Percentiles rank a stretch among this genome's conserved stretches.
Evolutionary conservation across 805 yeast genomes (phyloP).

Genomic region (Candida caryicola): DNA sequence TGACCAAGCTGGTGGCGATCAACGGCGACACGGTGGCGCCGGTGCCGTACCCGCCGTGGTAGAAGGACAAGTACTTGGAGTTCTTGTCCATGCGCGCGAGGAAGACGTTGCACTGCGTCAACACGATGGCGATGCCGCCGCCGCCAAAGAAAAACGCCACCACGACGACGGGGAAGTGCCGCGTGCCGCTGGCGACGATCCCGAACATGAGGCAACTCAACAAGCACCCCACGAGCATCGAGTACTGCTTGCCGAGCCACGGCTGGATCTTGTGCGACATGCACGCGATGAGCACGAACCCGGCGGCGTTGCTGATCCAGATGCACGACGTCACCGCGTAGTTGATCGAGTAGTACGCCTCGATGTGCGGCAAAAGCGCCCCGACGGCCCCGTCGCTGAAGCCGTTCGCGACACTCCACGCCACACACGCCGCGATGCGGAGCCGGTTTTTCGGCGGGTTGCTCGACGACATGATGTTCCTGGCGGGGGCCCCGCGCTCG

Average conservation of each 20-base stretch:
- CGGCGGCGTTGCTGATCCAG: conserved; percentile 59
- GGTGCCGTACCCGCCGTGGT: conserved; percentile 69
- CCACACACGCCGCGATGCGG: conserved; percentile 39
- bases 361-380: conserved; percentile 56
- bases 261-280: conserved; percentile 44
- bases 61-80: conserved; percentile 56
- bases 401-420: conserved; percentile 44
- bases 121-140: conserved; percentile 47
- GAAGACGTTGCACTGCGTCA: conserved; percentile 53
- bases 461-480: conserved; percentile 31
- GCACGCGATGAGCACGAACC: conserved; percentile 51
- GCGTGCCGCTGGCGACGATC: conserved; percentile 46
- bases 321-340: conserved; percentile 56
- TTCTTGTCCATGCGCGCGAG: conserved; percentile 49
- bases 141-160: conserved; percentile 58
- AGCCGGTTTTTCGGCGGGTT: conserved; percentile 44
- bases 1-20: conserved; percentile 54
- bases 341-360: conserved; percentile 43
- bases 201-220: conserved; percentile 41
- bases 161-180: conserved; percentile 47
- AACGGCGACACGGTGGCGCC: conserved; percentile 74
- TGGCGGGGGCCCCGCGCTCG: background rate
- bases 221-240: conserved; percentile 37
- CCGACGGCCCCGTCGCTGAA: conserved; percentile 59
- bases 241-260: conserved; percentile 39